Evolutionary conservation across 768 basidiomycete species (phyloP), one percentile per base, ranked within the genome.

Genomic region (Tubosaeta brunneosetosa): DNA sequence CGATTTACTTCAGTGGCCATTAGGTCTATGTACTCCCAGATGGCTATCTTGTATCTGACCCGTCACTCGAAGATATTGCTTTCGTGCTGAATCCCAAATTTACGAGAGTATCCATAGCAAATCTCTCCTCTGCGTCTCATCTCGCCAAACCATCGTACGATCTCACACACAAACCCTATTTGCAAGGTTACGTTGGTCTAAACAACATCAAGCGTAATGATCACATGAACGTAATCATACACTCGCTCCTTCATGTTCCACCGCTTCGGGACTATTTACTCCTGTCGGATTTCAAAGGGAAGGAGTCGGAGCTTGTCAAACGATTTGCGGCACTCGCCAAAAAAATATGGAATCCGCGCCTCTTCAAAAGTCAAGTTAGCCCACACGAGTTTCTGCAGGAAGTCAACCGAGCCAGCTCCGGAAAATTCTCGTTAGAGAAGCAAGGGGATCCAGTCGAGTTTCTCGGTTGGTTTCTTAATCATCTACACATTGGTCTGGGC

Each of bases 371-470:
- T 55, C 97, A 99, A 78, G 94, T 97, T 61, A 91, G 87, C 60
- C 97, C 97, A n/a, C 97, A 99, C 67, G 97, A 99, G 67, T 94
- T 98, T 68, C 73, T 99, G 51, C 97, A 99, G 71, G 97, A 98
- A 72, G 94, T 98, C 50, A 86, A 88, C 60, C 80, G 92, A 57
- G 86, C 88, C 45, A 94, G 91, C 63, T 80, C 74, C 43, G 94
- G 91, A 14, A 93, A 91, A 72, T 98, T 94, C 73, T 85, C 91
- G 56, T 77, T 97, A 58, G 94, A 95, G 63, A 79, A 89, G 65
- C 92, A 94, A 72, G 97, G 97, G 1, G 97, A 99, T 68, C 97
- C 97, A 13, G 84, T 91, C 2, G 97, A 97, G 62, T 99, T 98
- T 65, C 71, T 99, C 40, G 85, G 91, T 29, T 99, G 97, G 97